Evolutionary conservation across 2,329 filamentous ascomycete species (phyloP), one percentile per base, ranked within the genome.

Genomic region (Escovopsis weberi): DNA sequence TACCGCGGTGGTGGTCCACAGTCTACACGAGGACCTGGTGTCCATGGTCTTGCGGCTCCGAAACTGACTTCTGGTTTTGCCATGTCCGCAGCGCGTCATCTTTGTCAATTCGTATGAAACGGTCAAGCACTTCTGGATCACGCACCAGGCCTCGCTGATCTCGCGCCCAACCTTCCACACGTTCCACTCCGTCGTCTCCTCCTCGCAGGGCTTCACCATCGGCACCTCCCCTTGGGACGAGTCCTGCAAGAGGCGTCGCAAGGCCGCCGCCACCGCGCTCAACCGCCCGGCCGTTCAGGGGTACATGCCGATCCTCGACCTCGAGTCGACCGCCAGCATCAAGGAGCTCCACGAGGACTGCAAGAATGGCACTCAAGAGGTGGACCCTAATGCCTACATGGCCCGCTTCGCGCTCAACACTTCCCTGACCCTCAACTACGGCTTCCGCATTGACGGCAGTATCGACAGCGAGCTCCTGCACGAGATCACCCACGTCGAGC

Each of bases 171-270:
- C 70, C 23, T 74, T 87, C 39, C 82, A 89, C 59, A 89, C 84
- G 1, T 89, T 88, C 59, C 84, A 88, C 60, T 82, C 73, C 5
- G 80, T 88, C 4, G 80, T 87, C 3, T 86, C 82, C 2, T 76
- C 70, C 32, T 84, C 80, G 0, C 80, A 86, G 51, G 83, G 83
- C 6, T 83, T 86, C 59, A 89, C 84, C 0, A 86, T 91, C 47
- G 85, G 85, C 1, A 86, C 84, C 0, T 87, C 82, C 0, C 84
- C 85, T 0, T 91, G 84, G 80, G 82, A 88, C 47, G 83, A 86
- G 40, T 85, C 78, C 2, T 85, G 82, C 62, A 89, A 88, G 59
- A 67, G 70, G 23, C 73, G 83, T 9, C 75, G 85, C 48, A 88
- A 86, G 64, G 83, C 82, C 0, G 84, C 83, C 1, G 83, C 81